Evolutionary conservation across 345 rosid genomes (phyloP).

Genomic region (Melaleuca quinquenervia): DNA sequence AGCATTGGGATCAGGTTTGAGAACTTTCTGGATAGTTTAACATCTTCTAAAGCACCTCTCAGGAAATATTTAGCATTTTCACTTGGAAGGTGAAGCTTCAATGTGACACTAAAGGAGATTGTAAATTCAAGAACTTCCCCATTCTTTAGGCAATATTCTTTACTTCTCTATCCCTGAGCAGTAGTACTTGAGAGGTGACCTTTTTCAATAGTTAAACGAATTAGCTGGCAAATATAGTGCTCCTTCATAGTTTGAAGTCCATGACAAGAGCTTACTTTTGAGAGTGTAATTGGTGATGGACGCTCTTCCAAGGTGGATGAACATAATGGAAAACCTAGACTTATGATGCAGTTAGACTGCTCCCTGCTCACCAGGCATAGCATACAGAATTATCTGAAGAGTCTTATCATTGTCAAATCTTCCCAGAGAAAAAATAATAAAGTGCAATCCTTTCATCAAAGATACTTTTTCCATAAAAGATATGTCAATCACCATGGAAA

Average conservation of each 20-base stretch:
- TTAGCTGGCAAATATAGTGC: background rate
- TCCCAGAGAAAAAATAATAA: background rate
- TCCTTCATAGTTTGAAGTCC: background rate
- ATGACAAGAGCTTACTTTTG: background rate
- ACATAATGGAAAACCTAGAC: background rate
- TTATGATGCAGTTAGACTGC: background rate
- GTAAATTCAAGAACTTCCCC: background rate
- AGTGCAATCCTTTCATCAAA: background rate
- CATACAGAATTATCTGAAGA: background rate
- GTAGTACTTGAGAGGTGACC: background rate
- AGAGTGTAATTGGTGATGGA: background rate
- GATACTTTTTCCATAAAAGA: background rate
- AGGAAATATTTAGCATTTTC: background rate
- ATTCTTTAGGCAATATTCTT: background rate
- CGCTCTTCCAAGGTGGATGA: background rate
- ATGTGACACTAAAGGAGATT: background rate
- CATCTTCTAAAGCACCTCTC: background rate
- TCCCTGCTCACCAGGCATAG: background rate
- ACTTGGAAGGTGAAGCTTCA: background rate
- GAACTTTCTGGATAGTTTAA: background rate
- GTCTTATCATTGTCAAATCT: background rate
- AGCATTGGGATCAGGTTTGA: conserved; percentile 83
- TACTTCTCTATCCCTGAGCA: background rate
- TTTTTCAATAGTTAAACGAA: background rate
- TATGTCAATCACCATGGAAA: background rate